Percentiles rank a stretch among this genome's conserved stretches.
Conservation (phyloP, 2,329 filamentous ascomycete species). For the Paraphaeosphaeria sporulosa region DNA sequence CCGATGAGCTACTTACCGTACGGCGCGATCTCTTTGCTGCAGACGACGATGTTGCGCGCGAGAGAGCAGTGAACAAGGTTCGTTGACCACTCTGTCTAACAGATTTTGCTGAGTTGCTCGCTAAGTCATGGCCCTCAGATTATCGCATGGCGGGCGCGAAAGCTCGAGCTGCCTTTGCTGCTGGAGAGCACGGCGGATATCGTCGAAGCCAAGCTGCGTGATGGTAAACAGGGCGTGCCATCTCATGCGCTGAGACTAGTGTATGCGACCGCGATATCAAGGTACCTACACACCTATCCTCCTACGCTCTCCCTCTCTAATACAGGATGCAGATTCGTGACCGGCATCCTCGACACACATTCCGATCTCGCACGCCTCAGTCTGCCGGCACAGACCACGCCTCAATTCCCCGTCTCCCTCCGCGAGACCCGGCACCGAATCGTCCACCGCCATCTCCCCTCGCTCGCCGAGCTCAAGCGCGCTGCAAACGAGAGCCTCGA, state of each 20-base stretch:
- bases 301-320: conserved; percentile 7
- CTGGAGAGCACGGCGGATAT: conserved; percentile 81
- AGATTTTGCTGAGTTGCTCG: background rate
- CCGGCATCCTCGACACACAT: conserved; percentile 76
- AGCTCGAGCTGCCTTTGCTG: conserved; percentile 70
- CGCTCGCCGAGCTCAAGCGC: conserved; percentile 73
- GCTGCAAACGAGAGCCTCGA: conserved; percentile 74
- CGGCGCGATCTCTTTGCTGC: conserved; percentile 69
- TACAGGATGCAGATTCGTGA: conserved; percentile 70
- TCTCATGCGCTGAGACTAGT: conserved; percentile 71
- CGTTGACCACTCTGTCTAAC: conserved; percentile 13
- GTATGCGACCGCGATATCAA: conserved; percentile 78
- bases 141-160: conserved; percentile 42
- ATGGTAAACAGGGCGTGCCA: conserved; percentile 58
- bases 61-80: conserved; percentile 51
- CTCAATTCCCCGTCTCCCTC: conserved; percentile 66
- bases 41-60: conserved; percentile 33
- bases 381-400: conserved; percentile 28
- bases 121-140: conserved; percentile 28
- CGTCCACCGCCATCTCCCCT: conserved; percentile 86
- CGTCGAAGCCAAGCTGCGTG: conserved; percentile 72
- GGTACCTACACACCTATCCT: conserved; percentile 53
- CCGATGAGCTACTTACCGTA: conserved; percentile 70
- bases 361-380: conserved; percentile 38
- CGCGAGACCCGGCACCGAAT: conserved; percentile 90